Conservation (phyloP, 2,329 filamentous ascomycete genomes). For the Claviceps pazoutovae region DNA sequence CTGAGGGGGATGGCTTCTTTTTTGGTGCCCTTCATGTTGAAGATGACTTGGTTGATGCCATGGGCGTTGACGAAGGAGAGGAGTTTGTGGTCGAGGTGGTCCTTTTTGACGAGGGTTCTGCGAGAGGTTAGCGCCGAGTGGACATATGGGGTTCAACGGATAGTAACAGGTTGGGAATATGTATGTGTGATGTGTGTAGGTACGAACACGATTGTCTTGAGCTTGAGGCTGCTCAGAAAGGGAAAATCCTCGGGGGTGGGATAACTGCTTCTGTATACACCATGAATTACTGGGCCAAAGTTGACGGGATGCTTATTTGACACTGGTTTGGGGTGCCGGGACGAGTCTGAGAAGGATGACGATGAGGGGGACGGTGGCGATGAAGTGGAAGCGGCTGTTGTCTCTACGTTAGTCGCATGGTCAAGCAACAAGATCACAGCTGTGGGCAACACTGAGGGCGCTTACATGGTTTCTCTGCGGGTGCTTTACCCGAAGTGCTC, state of each 20-base stretch:
- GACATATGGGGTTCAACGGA: too few relatives aligned
- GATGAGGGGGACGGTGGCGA: background rate
- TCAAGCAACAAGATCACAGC: background rate
- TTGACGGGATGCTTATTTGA: slow-evolving; percentile 42
- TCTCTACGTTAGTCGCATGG: background rate
- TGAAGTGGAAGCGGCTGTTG: background rate
- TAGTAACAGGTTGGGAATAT: too few relatives aligned
- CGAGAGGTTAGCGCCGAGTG: slow-evolving; percentile 6
- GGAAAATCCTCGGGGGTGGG: slow-evolving; percentile 56
- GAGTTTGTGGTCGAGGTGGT: slow-evolving; percentile 38
- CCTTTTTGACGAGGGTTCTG: slow-evolving; percentile 51
- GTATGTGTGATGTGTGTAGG: too few relatives aligned
- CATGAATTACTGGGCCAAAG: slow-evolving; percentile 60
- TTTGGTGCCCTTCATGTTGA: slow-evolving; percentile 81
- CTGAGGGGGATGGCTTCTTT: slow-evolving; percentile 53
- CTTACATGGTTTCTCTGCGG: slow-evolving; percentile 3
- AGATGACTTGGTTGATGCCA: slow-evolving; percentile 57
- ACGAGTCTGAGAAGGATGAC: slow-evolving; percentile 2
- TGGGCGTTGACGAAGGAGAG: slow-evolving; percentile 49
- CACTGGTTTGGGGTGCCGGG: slow-evolving; percentile 12
- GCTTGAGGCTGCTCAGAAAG: slow-evolving; percentile 50
- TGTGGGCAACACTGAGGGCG: background rate
- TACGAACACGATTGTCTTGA: slow-evolving; percentile 69
- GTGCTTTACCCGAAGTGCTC: background rate
- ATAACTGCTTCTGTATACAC: slow-evolving; percentile 73